Percentiles rank a stretch among this genome's conserved stretches.
phyloP scores from a whole-genome alignment of 306 rosid species.

The Malus asiatica region DNA sequence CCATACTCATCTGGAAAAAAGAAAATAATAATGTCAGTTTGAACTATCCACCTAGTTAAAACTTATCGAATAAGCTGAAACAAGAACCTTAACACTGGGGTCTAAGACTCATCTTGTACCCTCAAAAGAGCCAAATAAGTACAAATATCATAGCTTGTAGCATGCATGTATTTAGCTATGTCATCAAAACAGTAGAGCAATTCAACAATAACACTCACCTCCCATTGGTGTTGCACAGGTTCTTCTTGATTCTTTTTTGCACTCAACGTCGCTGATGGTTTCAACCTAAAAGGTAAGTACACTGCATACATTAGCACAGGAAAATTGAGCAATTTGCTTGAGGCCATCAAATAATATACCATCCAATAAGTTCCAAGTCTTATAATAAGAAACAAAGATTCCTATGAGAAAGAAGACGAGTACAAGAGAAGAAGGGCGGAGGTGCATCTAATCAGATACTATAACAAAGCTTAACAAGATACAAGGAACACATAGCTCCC shows the following conservation, averaged over 20 bases:
- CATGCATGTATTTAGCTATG: not conserved
- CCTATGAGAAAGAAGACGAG: not conserved
- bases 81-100: not conserved
- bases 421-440: not conserved
- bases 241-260: constrained; percentile 59
- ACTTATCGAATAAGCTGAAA: not conserved
- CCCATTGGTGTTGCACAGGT: constrained; percentile 29
- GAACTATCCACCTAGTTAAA: not conserved
- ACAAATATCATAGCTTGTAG: not conserved
- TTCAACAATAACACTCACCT: constrained; percentile 41
- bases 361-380: not conserved
- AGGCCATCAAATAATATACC: not conserved
- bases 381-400: not conserved
- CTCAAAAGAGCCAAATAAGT: not conserved
- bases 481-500: not conserved
- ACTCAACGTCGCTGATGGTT: constrained; percentile 26
- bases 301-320: not conserved
- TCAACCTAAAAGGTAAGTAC: constrained; percentile 48
- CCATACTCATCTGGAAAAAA: constrained; percentile 61
- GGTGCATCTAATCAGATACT: not conserved
- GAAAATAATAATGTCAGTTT: constrained; percentile 14
- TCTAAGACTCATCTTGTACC: not conserved
- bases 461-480: not conserved
- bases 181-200: not conserved
- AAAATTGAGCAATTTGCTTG: not conserved